Evolutionary conservation across 2,329 filamentous ascomycete species (phyloP).

Genomic region (Xylariaceae sp.): DNA sequence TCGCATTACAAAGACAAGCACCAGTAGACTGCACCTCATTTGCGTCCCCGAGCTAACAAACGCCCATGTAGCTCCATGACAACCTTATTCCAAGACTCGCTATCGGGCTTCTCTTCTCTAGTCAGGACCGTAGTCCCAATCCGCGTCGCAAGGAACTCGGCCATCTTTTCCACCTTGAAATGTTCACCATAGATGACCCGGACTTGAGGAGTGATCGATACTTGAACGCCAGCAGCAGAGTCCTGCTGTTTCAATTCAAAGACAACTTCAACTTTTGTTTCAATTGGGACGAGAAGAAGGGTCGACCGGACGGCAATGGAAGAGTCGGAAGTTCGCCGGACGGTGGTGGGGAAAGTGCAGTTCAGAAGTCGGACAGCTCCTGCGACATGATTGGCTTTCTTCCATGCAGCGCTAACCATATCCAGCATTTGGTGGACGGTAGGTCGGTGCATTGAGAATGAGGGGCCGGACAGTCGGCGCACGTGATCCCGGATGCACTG

Average conservation of each 20-base stretch:
- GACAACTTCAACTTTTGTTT: constrained; percentile 64
- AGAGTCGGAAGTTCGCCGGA: constrained; percentile 61
- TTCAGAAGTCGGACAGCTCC: constrained; percentile 60
- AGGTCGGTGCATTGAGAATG: constrained; percentile 28
- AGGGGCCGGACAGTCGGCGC: constrained; percentile 56
- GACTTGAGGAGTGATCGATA: constrained; percentile 52
- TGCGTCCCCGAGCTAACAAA: constrained; percentile 53
- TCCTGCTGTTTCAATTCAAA: constrained; percentile 51
- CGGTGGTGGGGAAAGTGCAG: constrained; percentile 60
- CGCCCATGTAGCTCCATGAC: constrained; percentile 53
- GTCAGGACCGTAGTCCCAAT: constrained; percentile 39
- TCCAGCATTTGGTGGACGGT: constrained; percentile 54
- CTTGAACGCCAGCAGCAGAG: constrained; percentile 47
- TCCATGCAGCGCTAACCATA: constrained; percentile 62
- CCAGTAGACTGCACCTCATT: constrained; percentile 27
- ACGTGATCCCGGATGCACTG: constrained; percentile 67
- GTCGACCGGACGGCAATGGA: constrained; percentile 58
- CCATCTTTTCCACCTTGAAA: constrained; percentile 71
- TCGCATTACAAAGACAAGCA: constrained; percentile 2
- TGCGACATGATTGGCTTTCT: constrained; percentile 55
- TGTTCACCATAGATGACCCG: constrained; percentile 72
- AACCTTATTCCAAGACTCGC: constrained; percentile 49
- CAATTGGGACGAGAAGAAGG: constrained; percentile 59
- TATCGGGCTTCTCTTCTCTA: constrained; percentile 32
- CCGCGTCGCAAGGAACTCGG: constrained; percentile 61